Evolutionary conservation across 352 stramenopile genomes (phyloP).

Genomic region (Elongisporangium undulatum): DNA sequence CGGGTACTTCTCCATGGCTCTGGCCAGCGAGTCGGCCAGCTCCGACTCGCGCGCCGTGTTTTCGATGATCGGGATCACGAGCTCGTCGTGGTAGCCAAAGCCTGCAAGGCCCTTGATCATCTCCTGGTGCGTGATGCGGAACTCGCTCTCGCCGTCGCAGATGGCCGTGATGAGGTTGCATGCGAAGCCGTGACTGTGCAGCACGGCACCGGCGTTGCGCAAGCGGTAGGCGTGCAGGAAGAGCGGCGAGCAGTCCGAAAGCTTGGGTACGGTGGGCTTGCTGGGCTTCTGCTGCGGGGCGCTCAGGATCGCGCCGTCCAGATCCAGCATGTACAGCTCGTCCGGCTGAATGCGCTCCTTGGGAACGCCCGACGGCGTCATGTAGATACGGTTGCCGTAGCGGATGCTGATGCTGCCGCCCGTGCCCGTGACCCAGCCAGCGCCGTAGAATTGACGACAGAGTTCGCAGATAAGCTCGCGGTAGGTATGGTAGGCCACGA

Average conservation of each 20-base stretch:
- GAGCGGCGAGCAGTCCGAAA: constrained; percentile 92
- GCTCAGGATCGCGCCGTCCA: constrained; percentile 76
- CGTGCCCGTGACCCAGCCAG: constrained; percentile 94
- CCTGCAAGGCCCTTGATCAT: constrained; percentile 97
- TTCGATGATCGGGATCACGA: constrained; percentile 96
- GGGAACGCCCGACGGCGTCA: constrained; percentile 94
- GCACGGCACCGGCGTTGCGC: constrained; percentile 63
- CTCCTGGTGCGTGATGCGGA: constrained; percentile 94
- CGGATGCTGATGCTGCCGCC: constrained; percentile 93
- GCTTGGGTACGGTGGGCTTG: constrained; percentile 54
- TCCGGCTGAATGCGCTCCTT: constrained; percentile 95
- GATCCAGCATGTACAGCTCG: constrained; percentile 94
- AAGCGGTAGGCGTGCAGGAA: constrained; percentile 93
- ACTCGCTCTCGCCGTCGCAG: constrained; percentile 73
- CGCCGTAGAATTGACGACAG: constrained; percentile 71
- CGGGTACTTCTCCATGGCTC: constrained; percentile 85
- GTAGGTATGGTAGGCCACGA: constrained; percentile 31
- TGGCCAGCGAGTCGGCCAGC: constrained; percentile 86
- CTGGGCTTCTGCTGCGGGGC: constrained; percentile 36
- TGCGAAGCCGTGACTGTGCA: constrained; percentile 78
- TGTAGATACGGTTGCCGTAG: constrained; percentile 91
- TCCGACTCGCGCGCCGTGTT: constrained; percentile 93
- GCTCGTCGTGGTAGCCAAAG: constrained; percentile 89
- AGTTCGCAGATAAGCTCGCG: constrained; percentile 69
- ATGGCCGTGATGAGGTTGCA: constrained; percentile 90